Evolutionary conservation across 768 basidiomycete species (phyloP).

Genomic region (Boletus bicolor): DNA sequence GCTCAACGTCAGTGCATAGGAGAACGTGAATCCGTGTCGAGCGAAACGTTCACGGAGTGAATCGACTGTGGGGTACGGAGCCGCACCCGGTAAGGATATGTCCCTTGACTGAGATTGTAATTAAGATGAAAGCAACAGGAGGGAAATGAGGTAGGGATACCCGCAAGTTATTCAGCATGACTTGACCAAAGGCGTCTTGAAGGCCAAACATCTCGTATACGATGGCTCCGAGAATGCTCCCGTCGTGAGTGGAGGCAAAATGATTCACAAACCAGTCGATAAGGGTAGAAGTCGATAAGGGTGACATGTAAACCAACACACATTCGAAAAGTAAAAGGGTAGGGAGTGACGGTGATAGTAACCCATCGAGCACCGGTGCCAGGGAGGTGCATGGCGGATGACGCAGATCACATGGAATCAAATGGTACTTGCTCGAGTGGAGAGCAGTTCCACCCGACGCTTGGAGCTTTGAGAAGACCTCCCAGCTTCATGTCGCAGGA

Average conservation of each 20-base stretch:
- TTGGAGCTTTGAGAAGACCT: constrained; percentile 5
- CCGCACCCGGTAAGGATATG: constrained; percentile 70
- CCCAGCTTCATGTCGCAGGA: neutral
- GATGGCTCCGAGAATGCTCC: constrained; percentile 46
- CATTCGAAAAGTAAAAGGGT: constrained; percentile 92
- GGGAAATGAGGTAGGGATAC: constrained; percentile 37
- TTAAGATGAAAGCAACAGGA: neutral
- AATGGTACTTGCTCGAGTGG: constrained; percentile 35
- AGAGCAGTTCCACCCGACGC: constrained; percentile 37
- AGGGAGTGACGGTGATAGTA: constrained; percentile 60
- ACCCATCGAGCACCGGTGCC: constrained; percentile 27
- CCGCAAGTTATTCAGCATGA: constrained; percentile 88
- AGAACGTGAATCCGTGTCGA: constrained; percentile 46
- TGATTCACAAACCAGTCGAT: constrained; percentile 71
- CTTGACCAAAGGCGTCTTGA: constrained; percentile 79
- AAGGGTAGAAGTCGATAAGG: constrained; percentile 53
- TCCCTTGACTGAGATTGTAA: constrained; percentile 52
- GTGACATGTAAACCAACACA: constrained; percentile 82
- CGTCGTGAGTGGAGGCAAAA: constrained; percentile 30
- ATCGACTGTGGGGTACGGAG: constrained; percentile 54
- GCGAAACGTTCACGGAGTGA: constrained; percentile 59
- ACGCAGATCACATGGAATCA: constrained; percentile 79
- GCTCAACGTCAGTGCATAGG: neutral
- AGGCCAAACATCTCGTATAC: constrained; percentile 92
- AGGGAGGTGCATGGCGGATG: constrained; percentile 49